Percentiles rank a stretch among this genome's conserved stretches.
Evolutionary conservation across 2,329 filamentous ascomycete genomes (phyloP).

Genomic region (Hortaea werneckii): DNA sequence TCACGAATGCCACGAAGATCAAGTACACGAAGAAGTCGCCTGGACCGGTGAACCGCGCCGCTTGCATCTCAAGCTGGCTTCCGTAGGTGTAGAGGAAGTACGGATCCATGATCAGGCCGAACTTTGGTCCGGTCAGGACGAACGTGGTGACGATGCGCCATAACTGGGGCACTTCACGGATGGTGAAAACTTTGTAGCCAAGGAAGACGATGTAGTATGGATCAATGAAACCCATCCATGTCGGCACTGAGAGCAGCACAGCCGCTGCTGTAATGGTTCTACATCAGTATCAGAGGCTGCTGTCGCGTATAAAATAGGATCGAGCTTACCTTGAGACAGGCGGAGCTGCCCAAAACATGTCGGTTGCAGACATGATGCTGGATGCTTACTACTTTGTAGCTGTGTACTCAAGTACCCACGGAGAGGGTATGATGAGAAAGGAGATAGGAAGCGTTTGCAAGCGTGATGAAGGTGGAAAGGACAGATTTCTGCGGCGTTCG

Average conservation of each 20-base stretch:
- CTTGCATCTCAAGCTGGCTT: slow-evolving; percentile 61
- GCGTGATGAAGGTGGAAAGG: neutral
- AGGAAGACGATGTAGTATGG: slow-evolving; percentile 46
- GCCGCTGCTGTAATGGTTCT: slow-evolving; percentile 60
- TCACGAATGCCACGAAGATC: slow-evolving; percentile 58
- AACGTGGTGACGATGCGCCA: slow-evolving; percentile 52
- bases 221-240: slow-evolving; percentile 48
- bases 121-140: slow-evolving; percentile 44
- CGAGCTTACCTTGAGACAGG: slow-evolving; percentile 53
- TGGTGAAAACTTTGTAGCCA: slow-evolving; percentile 30
- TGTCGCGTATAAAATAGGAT: neutral
- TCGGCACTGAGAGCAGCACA: slow-evolving; percentile 51
- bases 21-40: slow-evolving; percentile 77
- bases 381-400: too few relatives aligned
- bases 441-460: neutral
- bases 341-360: slow-evolving; percentile 51
- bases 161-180: slow-evolving; percentile 49
- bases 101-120: slow-evolving; percentile 59
- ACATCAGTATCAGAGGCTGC: slow-evolving; percentile 39
- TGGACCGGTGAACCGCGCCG: slow-evolving; percentile 60
- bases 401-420: too few relatives aligned
- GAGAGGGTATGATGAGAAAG: neutral
- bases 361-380: slow-evolving; percentile 14
- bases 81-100: slow-evolving; percentile 73
- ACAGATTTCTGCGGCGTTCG: too few relatives aligned